Evolutionary conservation across 768 basidiomycete genomes (phyloP).

Genomic region (Kwoniella europaea): DNA sequence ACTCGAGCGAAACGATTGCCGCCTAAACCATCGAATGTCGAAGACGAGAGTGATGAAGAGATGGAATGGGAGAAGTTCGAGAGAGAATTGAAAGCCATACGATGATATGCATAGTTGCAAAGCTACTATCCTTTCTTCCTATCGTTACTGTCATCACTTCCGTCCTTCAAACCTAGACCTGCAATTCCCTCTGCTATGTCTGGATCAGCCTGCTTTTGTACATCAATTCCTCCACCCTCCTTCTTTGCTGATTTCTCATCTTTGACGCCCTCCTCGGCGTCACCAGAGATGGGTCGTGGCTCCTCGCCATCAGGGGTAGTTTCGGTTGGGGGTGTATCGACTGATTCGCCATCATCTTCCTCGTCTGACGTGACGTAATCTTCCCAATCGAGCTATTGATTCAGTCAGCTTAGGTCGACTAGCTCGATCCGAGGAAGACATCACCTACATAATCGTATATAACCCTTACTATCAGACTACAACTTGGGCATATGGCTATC

Average conservation of each 20-base stretch:
- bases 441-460: conserved; percentile 88
- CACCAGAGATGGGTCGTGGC: conserved; percentile 57
- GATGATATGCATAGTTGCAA: conserved; percentile 8
- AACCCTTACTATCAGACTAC: conserved; percentile 87
- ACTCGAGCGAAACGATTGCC: not conserved
- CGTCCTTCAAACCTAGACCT: not conserved
- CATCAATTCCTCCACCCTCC: not conserved
- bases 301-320: conserved; percentile 78
- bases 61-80: conserved; percentile 26
- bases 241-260: conserved; percentile 3
- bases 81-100: conserved; percentile 20
- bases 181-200: not conserved
- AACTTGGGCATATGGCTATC: conserved; percentile 93
- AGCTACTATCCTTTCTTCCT: not conserved
- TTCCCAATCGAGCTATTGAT: conserved; percentile 35
- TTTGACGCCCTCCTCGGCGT: conserved; percentile 1
- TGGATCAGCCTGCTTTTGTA: not conserved
- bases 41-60: not conserved
- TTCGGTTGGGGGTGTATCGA: conserved; percentile 66
- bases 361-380: conserved; percentile 50
- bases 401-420: conserved; percentile 10
- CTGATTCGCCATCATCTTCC: conserved; percentile 22
- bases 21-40: not conserved
- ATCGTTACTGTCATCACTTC: not conserved
- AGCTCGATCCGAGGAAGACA: not conserved